Percentiles rank a stretch among this genome's conserved stretches.
Conservation (phyloP, 129 eudicot species). For the Helichrysum umbraculigerum region DNA sequence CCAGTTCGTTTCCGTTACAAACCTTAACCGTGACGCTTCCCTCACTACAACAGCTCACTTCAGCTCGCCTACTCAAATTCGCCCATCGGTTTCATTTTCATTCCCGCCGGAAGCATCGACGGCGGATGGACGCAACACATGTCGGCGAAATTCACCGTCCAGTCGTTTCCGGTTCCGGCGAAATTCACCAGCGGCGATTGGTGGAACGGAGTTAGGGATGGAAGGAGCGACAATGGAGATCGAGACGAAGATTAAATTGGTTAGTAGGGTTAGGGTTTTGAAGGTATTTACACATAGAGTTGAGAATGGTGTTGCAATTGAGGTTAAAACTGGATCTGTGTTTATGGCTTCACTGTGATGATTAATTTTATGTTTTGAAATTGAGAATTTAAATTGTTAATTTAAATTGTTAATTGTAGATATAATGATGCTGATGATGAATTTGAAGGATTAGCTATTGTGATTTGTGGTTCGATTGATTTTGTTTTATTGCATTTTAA, state of each 20-base stretch:
- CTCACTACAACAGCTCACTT: slow-evolving; percentile 94
- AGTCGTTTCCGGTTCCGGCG: slow-evolving; percentile 61
- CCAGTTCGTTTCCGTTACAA: slow-evolving; percentile 86
- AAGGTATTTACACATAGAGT: slow-evolving; percentile 79
- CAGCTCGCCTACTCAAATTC: slow-evolving; percentile 70
- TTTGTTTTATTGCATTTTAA: not conserved
- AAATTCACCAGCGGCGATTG: slow-evolving; percentile 24
- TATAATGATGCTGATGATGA: slow-evolving; percentile 5
- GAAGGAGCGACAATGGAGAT: slow-evolving; percentile 68
- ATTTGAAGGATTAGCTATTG: slow-evolving; percentile 10
- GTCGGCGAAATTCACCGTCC: slow-evolving; percentile 79
- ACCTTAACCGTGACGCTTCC: slow-evolving; percentile 93
- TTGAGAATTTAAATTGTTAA: slow-evolving; percentile 12
- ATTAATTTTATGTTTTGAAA: not conserved
- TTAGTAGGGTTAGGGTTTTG: slow-evolving; percentile 91
- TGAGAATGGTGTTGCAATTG: slow-evolving; percentile 68
- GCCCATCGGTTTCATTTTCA: slow-evolving; percentile 77
- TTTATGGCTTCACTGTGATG: slow-evolving; percentile 75
- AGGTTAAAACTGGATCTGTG: slow-evolving; percentile 70
- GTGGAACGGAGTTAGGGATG: slow-evolving; percentile 26
- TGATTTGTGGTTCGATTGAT: not conserved
- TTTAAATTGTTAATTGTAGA: no score
- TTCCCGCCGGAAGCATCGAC: slow-evolving; percentile 84
- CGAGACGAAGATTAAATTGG: slow-evolving; percentile 83
- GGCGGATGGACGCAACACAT: slow-evolving; percentile 80